Base-by-base conservation (phyloP, 768 basidiomycete genomes). In the Atractiella rhizophila region DNA sequence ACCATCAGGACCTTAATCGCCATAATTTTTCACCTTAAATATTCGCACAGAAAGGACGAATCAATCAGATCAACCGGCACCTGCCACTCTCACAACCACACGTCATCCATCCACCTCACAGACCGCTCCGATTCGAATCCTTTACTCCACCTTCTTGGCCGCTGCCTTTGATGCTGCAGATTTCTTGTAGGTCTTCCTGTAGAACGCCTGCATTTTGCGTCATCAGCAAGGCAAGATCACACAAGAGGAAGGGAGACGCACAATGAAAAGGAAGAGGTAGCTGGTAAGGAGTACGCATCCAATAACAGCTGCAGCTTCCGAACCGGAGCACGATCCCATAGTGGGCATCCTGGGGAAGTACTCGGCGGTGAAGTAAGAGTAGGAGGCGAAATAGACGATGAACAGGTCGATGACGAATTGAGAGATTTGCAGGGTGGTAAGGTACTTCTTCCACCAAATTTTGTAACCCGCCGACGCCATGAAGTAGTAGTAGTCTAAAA, bases 391-490 rank as follows among this genome's bases (percentile, higher is more conserved):
- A 67, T 91, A 96, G 47, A 86, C 80, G 42, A 77, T 62, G 59
- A 68, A 68, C 16, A 98, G 63, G 62, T 98, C 88, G 55, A 96
- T 73, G 48, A 96, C 60, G 58, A 96, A 98, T 42, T 98, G 91
- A 19, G 68, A 68, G 53, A 98, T 98, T 64, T 98, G 91, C 75
- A 98, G 76, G 20, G 69, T 72, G 29, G 91, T 98, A 47, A 96
- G 61, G 61, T 98, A 85, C 61, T 85, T 85, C 67, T 98, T 98
- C 91, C 91, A 98, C 88, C 91, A 96, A 62, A 96, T 82, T 63
- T 68, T 80, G 56, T 76, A 77, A 47, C 91, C 91, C 55, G 88
- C 83, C 37, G 91, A 85, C 20, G 85, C 85, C 48, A 53, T 51
- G 62, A 77, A 96, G 64, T 98, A 98, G 64, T 98, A 98, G 61